phyloP scores from a whole-genome alignment of 1,284 basidiomycete species.

The Cystobasidium slooffiae region DNA sequence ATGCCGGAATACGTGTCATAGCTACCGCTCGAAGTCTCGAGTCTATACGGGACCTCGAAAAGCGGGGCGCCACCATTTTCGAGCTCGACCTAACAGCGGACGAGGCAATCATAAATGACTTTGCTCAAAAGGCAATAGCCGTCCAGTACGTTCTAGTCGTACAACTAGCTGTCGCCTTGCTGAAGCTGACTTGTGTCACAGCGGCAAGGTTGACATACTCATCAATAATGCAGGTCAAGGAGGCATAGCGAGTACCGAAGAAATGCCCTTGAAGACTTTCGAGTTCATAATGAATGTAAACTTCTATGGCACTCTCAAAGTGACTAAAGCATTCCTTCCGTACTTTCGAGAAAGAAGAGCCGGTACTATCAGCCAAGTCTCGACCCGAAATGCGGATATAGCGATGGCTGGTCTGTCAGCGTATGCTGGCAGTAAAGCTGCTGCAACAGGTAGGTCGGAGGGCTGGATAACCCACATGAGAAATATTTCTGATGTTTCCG shows the following conservation, averaged over 20 bases:
- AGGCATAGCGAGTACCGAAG: conserved; percentile 29
- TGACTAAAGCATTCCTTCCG: conserved; percentile 27
- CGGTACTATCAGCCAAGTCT: conserved; percentile 28
- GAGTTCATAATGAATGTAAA: conserved; percentile 23
- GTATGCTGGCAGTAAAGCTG: conserved; percentile 36
- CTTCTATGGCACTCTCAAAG: conserved; percentile 33
- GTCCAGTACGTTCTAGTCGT: not conserved
- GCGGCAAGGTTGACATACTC: conserved; percentile 23
- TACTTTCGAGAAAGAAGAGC: conserved; percentile 21
- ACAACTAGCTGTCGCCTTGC: not conserved
- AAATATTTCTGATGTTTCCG: not conserved
- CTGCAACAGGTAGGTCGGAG: conserved; percentile 6
- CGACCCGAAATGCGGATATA: conserved; percentile 35
- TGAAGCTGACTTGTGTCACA: not conserved
- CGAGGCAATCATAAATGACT: not conserved
- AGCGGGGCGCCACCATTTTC: conserved; percentile 7
- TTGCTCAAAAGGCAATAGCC: conserved; percentile 24
- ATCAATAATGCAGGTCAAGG: conserved; percentile 37
- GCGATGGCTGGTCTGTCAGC: conserved; percentile 25
- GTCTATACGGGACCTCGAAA: conserved; percentile 17
- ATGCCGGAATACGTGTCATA: conserved; percentile 21
- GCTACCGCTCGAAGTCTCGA: conserved; percentile 20
- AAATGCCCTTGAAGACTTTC: not conserved
- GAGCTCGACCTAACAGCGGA: conserved; percentile 10
- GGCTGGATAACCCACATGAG: not conserved